phyloP scores from a whole-genome alignment of 2,329 filamentous ascomycete genomes.

The Beauveria varroae region DNA sequence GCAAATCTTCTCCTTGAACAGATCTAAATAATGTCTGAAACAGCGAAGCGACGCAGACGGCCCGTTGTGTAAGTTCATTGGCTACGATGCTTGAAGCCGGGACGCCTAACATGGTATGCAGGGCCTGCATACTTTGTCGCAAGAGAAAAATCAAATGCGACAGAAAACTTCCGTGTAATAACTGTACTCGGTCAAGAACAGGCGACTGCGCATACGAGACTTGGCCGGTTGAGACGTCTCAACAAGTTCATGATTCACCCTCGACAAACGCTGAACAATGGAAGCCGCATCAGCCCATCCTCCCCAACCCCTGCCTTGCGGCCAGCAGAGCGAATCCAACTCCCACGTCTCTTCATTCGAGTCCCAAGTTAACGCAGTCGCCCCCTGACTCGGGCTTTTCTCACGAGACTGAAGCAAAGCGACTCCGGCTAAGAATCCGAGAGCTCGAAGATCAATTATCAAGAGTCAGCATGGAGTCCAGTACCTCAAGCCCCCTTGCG shows the following conservation, averaged over 20 bases:
- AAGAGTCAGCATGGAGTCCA: slow-evolving; percentile 9
- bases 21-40: neutral
- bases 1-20: too few species aligned
- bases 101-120: slow-evolving; percentile 10
- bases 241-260: neutral
- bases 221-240: slow-evolving; percentile 5
- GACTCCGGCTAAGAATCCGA: slow-evolving; percentile 25
- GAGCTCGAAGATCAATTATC: slow-evolving; percentile 37
- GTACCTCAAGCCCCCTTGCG: neutral
- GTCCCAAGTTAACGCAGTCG: neutral
- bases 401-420: slow-evolving; percentile 11
- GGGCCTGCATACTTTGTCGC: slow-evolving; percentile 34
- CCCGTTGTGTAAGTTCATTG: slow-evolving; percentile 11
- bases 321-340: neutral
- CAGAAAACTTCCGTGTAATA: slow-evolving; percentile 31
- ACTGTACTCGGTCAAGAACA: slow-evolving; percentile 31
- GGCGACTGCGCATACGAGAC: slow-evolving; percentile 27
- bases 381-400: slow-evolving; percentile 8
- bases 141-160: slow-evolving; percentile 39
- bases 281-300: neutral
- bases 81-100: neutral
- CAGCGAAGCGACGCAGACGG: slow-evolving; percentile 6
- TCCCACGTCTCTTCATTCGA: neutral
- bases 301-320: neutral
- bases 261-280: neutral